A percentile compares a stretch with the other conserved stretches of the same genome.
Conservation (phyloP, 768 basidiomycete species). For the Mycena chlorophos region DNA sequence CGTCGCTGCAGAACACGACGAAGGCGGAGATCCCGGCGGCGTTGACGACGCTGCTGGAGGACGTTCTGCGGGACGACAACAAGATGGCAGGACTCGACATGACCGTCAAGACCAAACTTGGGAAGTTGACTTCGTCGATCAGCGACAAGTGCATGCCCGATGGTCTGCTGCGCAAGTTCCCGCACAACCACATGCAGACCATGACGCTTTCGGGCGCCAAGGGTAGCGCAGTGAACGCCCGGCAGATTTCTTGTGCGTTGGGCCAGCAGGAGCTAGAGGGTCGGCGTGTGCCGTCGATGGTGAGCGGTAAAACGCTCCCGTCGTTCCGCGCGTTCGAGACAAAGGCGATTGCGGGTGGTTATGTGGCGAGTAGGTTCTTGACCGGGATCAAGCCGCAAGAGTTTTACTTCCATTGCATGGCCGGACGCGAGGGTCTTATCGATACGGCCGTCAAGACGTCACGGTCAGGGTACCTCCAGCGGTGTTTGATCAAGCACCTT, state of each 20-base stretch:
- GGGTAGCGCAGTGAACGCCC: conserved; percentile 94
- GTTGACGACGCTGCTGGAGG: conserved; percentile 74
- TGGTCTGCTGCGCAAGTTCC: conserved; percentile 89
- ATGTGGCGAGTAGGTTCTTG: conserved; percentile 97
- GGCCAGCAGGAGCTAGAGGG: conserved; percentile 99
- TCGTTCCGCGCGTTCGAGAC: conserved; percentile 98
- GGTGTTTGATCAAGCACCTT: conserved; percentile 97
- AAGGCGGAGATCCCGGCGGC: conserved; percentile 55
- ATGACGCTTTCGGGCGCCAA: conserved; percentile 99
- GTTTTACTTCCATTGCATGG: conserved; percentile 99
- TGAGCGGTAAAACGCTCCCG: conserved; percentile 96
- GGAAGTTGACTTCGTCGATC: conserved; percentile 86
- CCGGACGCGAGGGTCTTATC: conserved; percentile 96
- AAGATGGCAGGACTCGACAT: conserved; percentile 98
- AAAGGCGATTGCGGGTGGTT: conserved; percentile 96
- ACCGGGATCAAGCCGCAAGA: conserved; percentile 98
- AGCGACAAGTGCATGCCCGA: conserved; percentile 85
- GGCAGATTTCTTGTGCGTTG: conserved; percentile 96
- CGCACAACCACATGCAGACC: conserved; percentile 98
- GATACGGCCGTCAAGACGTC: conserved; percentile 99
- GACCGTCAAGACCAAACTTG: conserved; percentile 83
- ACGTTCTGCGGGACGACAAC: conserved; percentile 90
- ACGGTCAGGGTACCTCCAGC: conserved; percentile 96
- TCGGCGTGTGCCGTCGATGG: conserved; percentile 98
- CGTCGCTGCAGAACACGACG: conserved; percentile 58